A percentile compares a stretch with the other conserved stretches of the same genome.
Evolutionary conservation across 805 yeast species (phyloP).

Genomic region (Saturnispora kantuleensis): DNA sequence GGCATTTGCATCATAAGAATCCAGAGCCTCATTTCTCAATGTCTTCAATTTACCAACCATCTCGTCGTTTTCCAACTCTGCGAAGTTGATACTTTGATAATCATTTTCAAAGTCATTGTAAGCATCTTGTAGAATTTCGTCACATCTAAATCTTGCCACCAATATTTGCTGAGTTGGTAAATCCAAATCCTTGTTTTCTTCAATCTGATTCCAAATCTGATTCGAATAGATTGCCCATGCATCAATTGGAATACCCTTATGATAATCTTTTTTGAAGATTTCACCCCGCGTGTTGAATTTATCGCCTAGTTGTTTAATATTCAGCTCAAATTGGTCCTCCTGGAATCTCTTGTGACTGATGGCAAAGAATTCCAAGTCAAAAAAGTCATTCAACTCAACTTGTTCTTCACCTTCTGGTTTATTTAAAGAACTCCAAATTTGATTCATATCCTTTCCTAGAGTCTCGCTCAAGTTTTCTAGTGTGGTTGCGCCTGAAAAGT

Average conservation of each 20-base stretch:
- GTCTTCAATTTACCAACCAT: slow-evolving; percentile 35
- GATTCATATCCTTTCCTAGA: slow-evolving; percentile 56
- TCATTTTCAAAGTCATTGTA: slow-evolving; percentile 34
- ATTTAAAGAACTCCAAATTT: slow-evolving; percentile 67
- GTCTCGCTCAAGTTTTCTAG: slow-evolving; percentile 59
- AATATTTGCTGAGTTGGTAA: slow-evolving; percentile 93
- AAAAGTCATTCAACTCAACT: slow-evolving; percentile 59
- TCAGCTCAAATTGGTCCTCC: slow-evolving; percentile 55
- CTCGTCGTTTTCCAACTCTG: slow-evolving; percentile 20
- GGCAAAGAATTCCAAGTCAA: slow-evolving; percentile 74
- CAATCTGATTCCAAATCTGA: slow-evolving; percentile 91
- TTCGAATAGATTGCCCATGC: slow-evolving; percentile 93
- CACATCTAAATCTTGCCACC: slow-evolving; percentile 91
- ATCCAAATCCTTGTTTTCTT: slow-evolving; percentile 85
- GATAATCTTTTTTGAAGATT: slow-evolving; percentile 62
- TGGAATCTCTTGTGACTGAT: slow-evolving; percentile 81
- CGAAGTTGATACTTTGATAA: slow-evolving; percentile 21
- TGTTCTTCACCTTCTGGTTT: slow-evolving; percentile 60
- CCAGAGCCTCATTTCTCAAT: slow-evolving; percentile 39
- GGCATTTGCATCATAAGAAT: slow-evolving; percentile 58
- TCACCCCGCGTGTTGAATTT: slow-evolving; percentile 35
- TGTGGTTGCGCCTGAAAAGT: slow-evolving; percentile 84
- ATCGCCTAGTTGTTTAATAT: slow-evolving; percentile 55
- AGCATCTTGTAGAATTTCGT: slow-evolving; percentile 61
- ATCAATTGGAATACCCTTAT: slow-evolving; percentile 82